These are phyloP conservation scores for Cladophialophora bantiana DNA, from an alignment of 2,329 filamentous ascomycete species.

Conservation along the genomic window DNA sequence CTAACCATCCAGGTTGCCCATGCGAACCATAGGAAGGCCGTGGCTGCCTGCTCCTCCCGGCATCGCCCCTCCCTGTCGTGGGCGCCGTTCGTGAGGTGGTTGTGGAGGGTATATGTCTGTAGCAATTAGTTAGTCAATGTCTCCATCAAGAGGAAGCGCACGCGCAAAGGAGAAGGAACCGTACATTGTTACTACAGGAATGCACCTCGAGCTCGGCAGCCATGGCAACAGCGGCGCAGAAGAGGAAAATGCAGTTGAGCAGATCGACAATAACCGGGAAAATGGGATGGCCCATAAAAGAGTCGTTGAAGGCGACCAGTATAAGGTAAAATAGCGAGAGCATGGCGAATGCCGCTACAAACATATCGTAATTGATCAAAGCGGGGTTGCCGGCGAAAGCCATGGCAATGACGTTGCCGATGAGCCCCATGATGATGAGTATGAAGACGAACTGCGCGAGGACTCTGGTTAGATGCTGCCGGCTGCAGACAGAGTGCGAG, in stretches of 20 bases:
- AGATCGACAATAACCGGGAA: constrained; percentile 54
- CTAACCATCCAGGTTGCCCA: constrained; percentile 55
- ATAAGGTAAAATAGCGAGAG: constrained; percentile 58
- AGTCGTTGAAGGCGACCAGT: constrained; percentile 50
- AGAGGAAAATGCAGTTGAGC: constrained; percentile 58
- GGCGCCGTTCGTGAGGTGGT: constrained; percentile 56
- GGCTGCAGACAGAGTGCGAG: not conserved
- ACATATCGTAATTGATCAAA: constrained; percentile 64
- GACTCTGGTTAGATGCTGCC: constrained; percentile 29
- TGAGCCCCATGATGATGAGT: constrained; percentile 65
- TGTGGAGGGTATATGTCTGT: constrained; percentile 51
- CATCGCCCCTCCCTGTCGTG: constrained; percentile 51
- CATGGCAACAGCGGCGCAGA: constrained; percentile 57
- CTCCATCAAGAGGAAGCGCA: constrained; percentile 4
- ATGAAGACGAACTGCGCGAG: constrained; percentile 63
- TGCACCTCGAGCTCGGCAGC: constrained; percentile 54
- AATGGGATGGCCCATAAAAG: constrained; percentile 52
- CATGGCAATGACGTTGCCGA: constrained; percentile 68
- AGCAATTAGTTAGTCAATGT: constrained; percentile 17
- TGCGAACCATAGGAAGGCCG: constrained; percentile 61
- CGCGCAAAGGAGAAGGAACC: constrained; percentile 32
- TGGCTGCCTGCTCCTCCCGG: constrained; percentile 59
- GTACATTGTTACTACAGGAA: constrained; percentile 56
- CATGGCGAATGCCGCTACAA: constrained; percentile 56
- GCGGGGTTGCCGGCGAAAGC: constrained; percentile 61